These are phyloP conservation scores for Sergeia podlipaevii DNA, from an alignment of 208 protist genomes.

Conservation along the genomic window DNA sequence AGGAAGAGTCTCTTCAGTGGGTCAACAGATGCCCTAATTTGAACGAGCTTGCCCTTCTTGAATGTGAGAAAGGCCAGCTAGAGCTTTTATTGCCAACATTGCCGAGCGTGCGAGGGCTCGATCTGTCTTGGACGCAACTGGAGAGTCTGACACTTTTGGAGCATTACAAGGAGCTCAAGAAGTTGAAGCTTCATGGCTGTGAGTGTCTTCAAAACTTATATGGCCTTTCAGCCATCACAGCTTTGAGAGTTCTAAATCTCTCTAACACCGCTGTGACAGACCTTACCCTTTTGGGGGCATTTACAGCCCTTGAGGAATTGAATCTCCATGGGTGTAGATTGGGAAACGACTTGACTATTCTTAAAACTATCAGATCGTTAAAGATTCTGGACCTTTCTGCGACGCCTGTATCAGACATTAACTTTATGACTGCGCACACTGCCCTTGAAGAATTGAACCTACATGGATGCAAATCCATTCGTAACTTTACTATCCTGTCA, in stretches of 20 bases:
- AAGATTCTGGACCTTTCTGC: background rate
- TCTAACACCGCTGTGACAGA: background rate
- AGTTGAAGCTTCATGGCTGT: background rate
- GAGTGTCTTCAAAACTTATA: background rate
- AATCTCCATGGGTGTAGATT: background rate
- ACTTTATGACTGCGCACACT: background rate
- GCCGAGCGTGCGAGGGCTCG: background rate
- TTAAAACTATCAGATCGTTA: background rate
- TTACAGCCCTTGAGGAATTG: background rate
- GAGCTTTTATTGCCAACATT: background rate
- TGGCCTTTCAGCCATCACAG: background rate
- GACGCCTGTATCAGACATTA: background rate
- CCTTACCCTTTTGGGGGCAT: background rate
- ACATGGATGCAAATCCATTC: background rate
- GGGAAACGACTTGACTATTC: background rate
- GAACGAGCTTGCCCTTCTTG: background rate
- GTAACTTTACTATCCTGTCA: background rate
- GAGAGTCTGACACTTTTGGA: background rate
- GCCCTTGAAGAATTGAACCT: conserved; percentile 1
- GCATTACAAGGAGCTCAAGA: background rate
- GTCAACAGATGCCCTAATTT: conserved; percentile 4
- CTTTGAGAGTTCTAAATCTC: background rate
- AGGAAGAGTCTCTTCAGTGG: no score
- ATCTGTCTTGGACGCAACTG: background rate
- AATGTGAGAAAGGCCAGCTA: background rate